Percentiles rank a stretch among this genome's conserved stretches.
Conservation (phyloP, 2,329 filamentous ascomycete species). For the Phialocephala sp. region DNA sequence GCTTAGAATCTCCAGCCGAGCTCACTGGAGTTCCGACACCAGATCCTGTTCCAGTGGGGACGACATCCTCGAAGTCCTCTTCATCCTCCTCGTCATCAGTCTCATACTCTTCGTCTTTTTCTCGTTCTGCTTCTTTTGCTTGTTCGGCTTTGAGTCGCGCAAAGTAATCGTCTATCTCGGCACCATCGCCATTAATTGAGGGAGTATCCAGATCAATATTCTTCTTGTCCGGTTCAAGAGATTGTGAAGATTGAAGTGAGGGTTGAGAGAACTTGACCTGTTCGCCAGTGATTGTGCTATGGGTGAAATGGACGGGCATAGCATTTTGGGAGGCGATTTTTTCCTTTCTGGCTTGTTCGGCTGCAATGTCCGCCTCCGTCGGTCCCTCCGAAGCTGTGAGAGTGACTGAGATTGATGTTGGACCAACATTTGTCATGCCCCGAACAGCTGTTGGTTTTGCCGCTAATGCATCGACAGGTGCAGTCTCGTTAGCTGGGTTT, state of each 20-base stretch:
- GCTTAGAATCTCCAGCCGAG: slow-evolving; percentile 29
- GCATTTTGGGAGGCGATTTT: slow-evolving; percentile 72
- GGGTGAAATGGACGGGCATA: slow-evolving; percentile 73
- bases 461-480: slow-evolving; percentile 58
- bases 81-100: slow-evolving; percentile 54
- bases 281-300: slow-evolving; percentile 70
- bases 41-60: slow-evolving; percentile 36
- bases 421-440: slow-evolving; percentile 69
- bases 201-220: slow-evolving; percentile 45
- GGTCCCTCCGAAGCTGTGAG: slow-evolving; percentile 71
- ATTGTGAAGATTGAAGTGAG: slow-evolving; percentile 45
- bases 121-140: slow-evolving; percentile 53
- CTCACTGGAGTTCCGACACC: slow-evolving; percentile 40
- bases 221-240: slow-evolving; percentile 54
- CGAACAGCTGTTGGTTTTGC: slow-evolving; percentile 71
- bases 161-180: slow-evolving; percentile 71
- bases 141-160: slow-evolving; percentile 68
- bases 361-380: slow-evolving; percentile 69
- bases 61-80: slow-evolving; percentile 55
- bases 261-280: slow-evolving; percentile 56
- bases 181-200: slow-evolving; percentile 56
- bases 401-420: slow-evolving; percentile 72
- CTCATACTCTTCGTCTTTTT: slow-evolving; percentile 57
- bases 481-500: slow-evolving; percentile 66
- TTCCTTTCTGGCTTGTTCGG: slow-evolving; percentile 68